Evolutionary conservation across 257 asterid genomes (phyloP), one percentile per base, ranked within the genome.

Genomic region (Anisodus tanguticus): DNA sequence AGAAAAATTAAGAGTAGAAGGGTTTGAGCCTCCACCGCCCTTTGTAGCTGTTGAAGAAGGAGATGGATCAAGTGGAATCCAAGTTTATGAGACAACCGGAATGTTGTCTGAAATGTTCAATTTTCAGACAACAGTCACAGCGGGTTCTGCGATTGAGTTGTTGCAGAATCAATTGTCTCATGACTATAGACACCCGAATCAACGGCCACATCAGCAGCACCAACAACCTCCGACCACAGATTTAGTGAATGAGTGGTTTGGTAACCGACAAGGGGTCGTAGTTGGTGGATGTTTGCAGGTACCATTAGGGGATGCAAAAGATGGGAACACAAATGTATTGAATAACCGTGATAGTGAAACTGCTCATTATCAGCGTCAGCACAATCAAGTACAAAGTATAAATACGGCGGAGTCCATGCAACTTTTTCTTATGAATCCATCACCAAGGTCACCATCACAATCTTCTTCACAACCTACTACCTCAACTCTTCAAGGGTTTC

Each of bases 351-450:
- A 77, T 77, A 77, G 49, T 53, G 12, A 31, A 53, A 53, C 49
- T 22, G 45, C 81, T 26, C 41, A 51, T 76, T 76, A 26, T 26
- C 47, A 76, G 26, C 4, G 47, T 76, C 81, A 76, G 1, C 81
- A 83, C 47, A 72, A 87, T 51, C 95, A 91, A 83, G 88, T 92
- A 81, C 54, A 91, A 17, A 79, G 90, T 81, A 91, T 91, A 72
- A 5, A n/a, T 58, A 86, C 93, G 47, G 94, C 97, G 3, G 93
- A 94, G 10, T 98, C 98, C 98, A 95, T 95, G 98, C 97, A 95
- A 88, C 98, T 95, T 86, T 95, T 95, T 63, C 87, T 89, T 37
- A 93, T 93, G 97, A 94, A 95, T 83, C 95, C 98, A 82, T 92
- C 83, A 37, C 90, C 89, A 69, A 84, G 90, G 1, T 91, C 97